Evolutionary conservation across 345 rosid genomes (phyloP).

Genomic region (Rhodamnia rubescens): DNA sequence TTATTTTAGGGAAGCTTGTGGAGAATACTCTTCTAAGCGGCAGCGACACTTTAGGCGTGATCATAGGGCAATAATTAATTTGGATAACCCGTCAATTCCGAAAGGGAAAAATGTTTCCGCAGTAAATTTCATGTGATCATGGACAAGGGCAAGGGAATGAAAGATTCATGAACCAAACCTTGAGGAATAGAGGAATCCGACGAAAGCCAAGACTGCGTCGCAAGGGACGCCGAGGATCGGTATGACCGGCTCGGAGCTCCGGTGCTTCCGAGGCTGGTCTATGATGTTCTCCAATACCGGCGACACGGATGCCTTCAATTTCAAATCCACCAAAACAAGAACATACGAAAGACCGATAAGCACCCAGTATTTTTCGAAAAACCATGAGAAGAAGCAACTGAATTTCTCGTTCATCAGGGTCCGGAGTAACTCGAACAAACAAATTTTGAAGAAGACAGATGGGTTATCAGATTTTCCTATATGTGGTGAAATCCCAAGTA

Average conservation of each 20-base stretch:
- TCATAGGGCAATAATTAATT: background rate
- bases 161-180: slow-evolving; percentile 11
- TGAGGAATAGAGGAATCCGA: slow-evolving; percentile 26
- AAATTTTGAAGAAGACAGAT: background rate
- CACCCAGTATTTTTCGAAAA: background rate
- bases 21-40: background rate
- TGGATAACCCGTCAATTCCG: background rate
- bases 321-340: background rate
- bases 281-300: slow-evolving; percentile 29
- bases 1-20: background rate
- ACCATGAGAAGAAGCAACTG: background rate
- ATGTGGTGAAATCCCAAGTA: background rate
- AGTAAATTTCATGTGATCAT: background rate
- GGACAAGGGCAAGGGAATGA: background rate
- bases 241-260: slow-evolving; percentile 23
- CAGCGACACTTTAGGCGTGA: background rate
- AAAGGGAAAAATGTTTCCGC: background rate
- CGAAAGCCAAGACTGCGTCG: slow-evolving; percentile 29
- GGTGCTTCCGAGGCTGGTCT: slow-evolving; percentile 25
- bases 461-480: background rate
- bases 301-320: slow-evolving; percentile 22
- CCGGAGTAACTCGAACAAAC: background rate
- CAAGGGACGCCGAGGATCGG: slow-evolving; percentile 33
- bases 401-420: background rate
- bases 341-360: background rate